phyloP scores from a whole-genome alignment of 2,329 filamentous ascomycete genomes.

The Tolypocladium ophioglossoides region DNA sequence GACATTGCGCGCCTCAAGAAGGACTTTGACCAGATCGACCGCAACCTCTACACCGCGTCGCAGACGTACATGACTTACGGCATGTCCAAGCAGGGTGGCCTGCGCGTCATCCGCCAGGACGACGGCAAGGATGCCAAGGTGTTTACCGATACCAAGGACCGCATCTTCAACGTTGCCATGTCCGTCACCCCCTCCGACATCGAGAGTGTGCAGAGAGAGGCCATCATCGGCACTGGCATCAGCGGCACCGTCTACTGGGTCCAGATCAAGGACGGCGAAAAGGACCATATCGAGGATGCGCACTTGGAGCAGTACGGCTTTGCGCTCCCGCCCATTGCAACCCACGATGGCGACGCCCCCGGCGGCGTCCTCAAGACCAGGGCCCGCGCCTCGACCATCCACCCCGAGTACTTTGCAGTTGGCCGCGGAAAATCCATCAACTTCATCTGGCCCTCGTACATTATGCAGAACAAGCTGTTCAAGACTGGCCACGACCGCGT shows the following conservation, averaged over 20 bases:
- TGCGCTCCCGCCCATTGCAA: constrained; percentile 74
- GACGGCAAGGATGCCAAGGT: constrained; percentile 86
- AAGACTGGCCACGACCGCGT: constrained; percentile 53
- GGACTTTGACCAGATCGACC: constrained; percentile 94
- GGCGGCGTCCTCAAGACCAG: constrained; percentile 93
- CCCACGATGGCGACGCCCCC: constrained; percentile 81
- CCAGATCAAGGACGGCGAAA: constrained; percentile 63
- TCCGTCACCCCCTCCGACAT: constrained; percentile 55
- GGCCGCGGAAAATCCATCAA: constrained; percentile 94
- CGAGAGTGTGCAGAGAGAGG: constrained; percentile 54
- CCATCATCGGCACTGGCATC: constrained; percentile 84
- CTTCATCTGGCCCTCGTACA: constrained; percentile 62
- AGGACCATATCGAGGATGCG: constrained; percentile 68
- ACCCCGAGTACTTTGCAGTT: constrained; percentile 90
- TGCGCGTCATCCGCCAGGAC: constrained; percentile 89
- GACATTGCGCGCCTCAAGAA: constrained; percentile 94
- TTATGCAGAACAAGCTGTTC: constrained; percentile 52
- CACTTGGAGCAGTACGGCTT: constrained; percentile 79
- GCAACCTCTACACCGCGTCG: constrained; percentile 82
- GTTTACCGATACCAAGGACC: constrained; percentile 83
- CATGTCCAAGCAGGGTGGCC: constrained; percentile 83
- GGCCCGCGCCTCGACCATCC: constrained; percentile 77
- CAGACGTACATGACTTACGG: constrained; percentile 90
- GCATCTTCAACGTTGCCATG: constrained; percentile 87
- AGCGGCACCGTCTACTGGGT: constrained; percentile 98